Conservation (phyloP, 305 asterid genomes). For the Fraxinus sp. region DNA sequence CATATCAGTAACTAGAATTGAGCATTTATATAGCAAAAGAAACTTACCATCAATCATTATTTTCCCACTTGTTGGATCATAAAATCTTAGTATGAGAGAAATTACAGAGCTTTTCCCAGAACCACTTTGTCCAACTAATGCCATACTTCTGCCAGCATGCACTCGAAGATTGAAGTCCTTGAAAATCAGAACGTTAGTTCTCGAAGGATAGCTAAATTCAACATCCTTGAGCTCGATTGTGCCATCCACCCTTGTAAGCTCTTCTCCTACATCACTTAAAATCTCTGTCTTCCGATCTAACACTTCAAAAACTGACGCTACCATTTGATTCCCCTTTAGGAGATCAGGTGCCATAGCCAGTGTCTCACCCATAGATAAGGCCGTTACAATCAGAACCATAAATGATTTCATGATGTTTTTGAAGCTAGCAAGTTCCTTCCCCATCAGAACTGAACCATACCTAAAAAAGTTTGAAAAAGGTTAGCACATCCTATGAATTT, state of each 20-base stretch:
- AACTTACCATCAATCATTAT: conserved; percentile 75
- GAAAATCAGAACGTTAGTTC: conserved; percentile 76
- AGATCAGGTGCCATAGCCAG: conserved; percentile 98
- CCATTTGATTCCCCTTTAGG: conserved; percentile 86
- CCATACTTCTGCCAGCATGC: conserved; percentile 80
- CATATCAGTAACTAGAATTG: not conserved
- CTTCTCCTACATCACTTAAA: conserved; percentile 73
- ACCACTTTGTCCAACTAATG: conserved; percentile 95
- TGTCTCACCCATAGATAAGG: conserved; percentile 95
- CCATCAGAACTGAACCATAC: conserved; percentile 95
- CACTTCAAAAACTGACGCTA: conserved; percentile 82
- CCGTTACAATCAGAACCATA: conserved; percentile 89
- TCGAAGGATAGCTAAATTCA: conserved; percentile 93
- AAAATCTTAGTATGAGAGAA: conserved; percentile 76
- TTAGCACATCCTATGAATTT: not conserved
- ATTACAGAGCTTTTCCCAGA: conserved; percentile 95
- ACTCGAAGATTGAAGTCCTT: conserved; percentile 79
- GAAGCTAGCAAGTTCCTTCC: conserved; percentile 71
- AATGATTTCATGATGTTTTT: conserved; percentile 89
- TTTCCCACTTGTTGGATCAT: conserved; percentile 87
- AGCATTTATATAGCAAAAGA: not conserved
- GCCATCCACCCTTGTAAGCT: conserved; percentile 65
- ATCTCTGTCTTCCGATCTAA: conserved; percentile 85
- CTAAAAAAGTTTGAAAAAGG: conserved; percentile 30
- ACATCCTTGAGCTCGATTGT: conserved; percentile 74